A percentile compares a stretch with the other conserved stretches of the same genome.
phyloP scores from a whole-genome alignment of 2,329 filamentous ascomycete genomes.

The Curvularia hawaiiensis region DNA sequence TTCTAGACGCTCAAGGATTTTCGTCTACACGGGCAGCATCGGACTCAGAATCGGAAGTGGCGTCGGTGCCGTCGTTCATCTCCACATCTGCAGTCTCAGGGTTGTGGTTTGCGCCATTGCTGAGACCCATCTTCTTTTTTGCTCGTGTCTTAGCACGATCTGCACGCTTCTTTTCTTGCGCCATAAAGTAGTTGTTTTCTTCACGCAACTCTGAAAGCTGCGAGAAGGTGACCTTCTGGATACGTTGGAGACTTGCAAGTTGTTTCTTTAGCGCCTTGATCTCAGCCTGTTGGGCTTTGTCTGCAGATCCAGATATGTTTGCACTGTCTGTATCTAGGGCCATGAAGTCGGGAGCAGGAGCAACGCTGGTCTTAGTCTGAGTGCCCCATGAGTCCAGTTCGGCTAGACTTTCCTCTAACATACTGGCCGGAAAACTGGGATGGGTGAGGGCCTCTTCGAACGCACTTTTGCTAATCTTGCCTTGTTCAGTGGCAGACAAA shows the following conservation, averaged over 20 bases:
- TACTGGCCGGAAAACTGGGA: slow-evolving; percentile 49
- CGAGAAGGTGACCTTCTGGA: slow-evolving; percentile 53
- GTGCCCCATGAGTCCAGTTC: slow-evolving; percentile 41
- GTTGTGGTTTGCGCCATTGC: slow-evolving; percentile 24
- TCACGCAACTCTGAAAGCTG: slow-evolving; percentile 52
- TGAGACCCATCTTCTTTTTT: slow-evolving; percentile 25
- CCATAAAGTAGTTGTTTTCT: slow-evolving; percentile 47
- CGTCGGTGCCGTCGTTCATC: slow-evolving; percentile 31
- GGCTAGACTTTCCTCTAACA: slow-evolving; percentile 47
- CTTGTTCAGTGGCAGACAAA: slow-evolving; percentile 39
- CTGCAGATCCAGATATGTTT: slow-evolving; percentile 5
- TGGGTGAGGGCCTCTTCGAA: slow-evolving; percentile 52
- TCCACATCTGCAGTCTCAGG: slow-evolving; percentile 34
- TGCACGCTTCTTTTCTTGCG: slow-evolving; percentile 38
- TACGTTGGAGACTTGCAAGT: slow-evolving; percentile 51
- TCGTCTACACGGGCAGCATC: slow-evolving; percentile 19
- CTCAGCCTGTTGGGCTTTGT: slow-evolving; percentile 30
- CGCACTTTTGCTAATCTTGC: slow-evolving; percentile 20
- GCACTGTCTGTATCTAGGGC: slow-evolving; percentile 22
- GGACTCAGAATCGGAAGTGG: slow-evolving; percentile 27
- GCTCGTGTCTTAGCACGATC: slow-evolving; percentile 28
- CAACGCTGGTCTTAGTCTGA: slow-evolving; percentile 22
- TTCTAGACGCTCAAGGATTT: slow-evolving; percentile 12
- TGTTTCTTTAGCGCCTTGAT: slow-evolving; percentile 47
- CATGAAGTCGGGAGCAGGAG: slow-evolving; percentile 43